phyloP scores from a whole-genome alignment of 140 eudicot genomes.

The Erigeron philadelphicus region DNA sequence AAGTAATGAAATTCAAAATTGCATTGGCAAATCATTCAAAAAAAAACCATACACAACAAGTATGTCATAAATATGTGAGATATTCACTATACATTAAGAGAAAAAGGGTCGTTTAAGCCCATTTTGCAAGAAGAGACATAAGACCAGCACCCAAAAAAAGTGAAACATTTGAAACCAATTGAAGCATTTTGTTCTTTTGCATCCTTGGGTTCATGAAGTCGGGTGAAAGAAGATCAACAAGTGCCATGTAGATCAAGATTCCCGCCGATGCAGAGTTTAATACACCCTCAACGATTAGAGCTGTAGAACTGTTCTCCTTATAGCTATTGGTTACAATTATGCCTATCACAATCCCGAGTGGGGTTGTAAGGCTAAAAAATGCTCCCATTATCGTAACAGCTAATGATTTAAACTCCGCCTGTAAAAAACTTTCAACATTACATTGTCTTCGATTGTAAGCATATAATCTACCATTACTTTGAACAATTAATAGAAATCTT shows the following conservation, averaged over 20 bases:
- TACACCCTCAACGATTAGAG: slow-evolving; percentile 46
- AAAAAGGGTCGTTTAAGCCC: slow-evolving; percentile 35
- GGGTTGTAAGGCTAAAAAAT: slow-evolving; percentile 50
- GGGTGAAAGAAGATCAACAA: slow-evolving; percentile 56
- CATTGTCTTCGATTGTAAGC: too few species aligned
- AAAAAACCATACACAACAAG: too few species aligned
- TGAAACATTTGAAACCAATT: slow-evolving; percentile 33
- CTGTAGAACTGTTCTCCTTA: slow-evolving; percentile 36
- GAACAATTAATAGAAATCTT: too few species aligned
- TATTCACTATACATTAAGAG: too few species aligned
- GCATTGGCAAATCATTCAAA: too few species aligned
- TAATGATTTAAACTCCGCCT: slow-evolving; percentile 49
- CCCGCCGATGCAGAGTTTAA: slow-evolving; percentile 56
- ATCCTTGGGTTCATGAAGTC: slow-evolving; percentile 53
- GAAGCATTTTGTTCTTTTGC: slow-evolving; percentile 39
- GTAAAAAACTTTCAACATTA: slow-evolving; percentile 1
- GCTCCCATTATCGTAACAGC: slow-evolving; percentile 34
- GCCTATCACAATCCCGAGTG: slow-evolving; percentile 48
- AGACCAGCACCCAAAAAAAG: slow-evolving; percentile 49
- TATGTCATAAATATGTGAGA: too few species aligned
- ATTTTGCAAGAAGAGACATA: slow-evolving; percentile 52
- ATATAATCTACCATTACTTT: too few species aligned
- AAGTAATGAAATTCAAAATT: too few species aligned
- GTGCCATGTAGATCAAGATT: slow-evolving; percentile 55
- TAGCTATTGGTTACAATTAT: slow-evolving; percentile 35